phyloP scores from a whole-genome alignment of 805 yeast genomes.

The Monosporozyma aquatica region DNA sequence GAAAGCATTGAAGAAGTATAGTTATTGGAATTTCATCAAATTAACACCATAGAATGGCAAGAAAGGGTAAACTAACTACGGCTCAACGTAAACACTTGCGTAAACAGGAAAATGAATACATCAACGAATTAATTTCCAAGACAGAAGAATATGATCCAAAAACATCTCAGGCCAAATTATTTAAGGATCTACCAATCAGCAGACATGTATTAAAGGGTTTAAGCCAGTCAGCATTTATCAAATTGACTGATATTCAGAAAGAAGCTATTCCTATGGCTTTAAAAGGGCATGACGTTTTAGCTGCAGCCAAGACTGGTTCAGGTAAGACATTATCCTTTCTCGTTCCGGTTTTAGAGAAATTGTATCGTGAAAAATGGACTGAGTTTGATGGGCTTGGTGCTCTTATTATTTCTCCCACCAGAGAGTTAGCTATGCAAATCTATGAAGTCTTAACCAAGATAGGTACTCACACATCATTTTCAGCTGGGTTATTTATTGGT shows the following conservation, averaged over 20 bases:
- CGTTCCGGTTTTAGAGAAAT: constrained; percentile 66
- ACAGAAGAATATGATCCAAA: constrained; percentile 47
- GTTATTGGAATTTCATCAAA: too few species aligned
- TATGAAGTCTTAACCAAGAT: constrained; percentile 79
- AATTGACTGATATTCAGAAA: constrained; percentile 79
- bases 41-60: constrained; percentile 28
- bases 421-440: constrained; percentile 85
- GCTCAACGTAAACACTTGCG: constrained; percentile 33
- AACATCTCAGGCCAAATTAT: constrained; percentile 37
- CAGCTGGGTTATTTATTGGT: constrained; percentile 89
- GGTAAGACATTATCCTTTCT: constrained; percentile 86
- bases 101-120: constrained; percentile 29
- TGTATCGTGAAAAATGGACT: constrained; percentile 64
- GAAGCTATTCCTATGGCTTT: constrained; percentile 68
- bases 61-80: constrained; percentile 27
- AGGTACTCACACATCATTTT: constrained; percentile 63
- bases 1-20: too few species aligned
- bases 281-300: constrained; percentile 71
- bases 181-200: constrained; percentile 73
- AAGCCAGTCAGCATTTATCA: constrained; percentile 65
- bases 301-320: constrained; percentile 78
- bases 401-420: constrained; percentile 78
- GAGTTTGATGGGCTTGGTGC: constrained; percentile 87
- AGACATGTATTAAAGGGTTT: constrained; percentile 59
- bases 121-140: constrained; percentile 39